Evolutionary conservation across 164 flowering plant species (phyloP).

Genomic region (Cinnamomum chago): DNA sequence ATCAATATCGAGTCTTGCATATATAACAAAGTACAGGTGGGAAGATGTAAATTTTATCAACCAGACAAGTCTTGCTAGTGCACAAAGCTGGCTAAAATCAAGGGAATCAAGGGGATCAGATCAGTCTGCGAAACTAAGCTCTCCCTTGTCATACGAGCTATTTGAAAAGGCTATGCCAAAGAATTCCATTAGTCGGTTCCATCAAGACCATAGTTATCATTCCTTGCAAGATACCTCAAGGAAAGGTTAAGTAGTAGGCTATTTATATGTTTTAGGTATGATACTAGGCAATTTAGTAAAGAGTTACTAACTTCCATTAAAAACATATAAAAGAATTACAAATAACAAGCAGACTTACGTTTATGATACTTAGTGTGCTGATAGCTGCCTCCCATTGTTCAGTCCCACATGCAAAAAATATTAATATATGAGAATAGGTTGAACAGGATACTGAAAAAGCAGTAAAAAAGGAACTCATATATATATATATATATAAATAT

Average conservation of each 20-base stretch:
- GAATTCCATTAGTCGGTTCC: too few relatives aligned
- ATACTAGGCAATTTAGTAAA: not conserved
- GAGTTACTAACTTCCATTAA: not conserved
- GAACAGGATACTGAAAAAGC: not conserved
- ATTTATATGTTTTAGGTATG: not conserved
- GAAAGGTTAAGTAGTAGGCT: not conserved
- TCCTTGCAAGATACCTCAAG: not conserved
- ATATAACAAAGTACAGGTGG: not conserved
- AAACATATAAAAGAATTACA: not conserved
- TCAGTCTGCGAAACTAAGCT: too few relatives aligned
- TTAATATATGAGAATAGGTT: slow-evolving; percentile 8
- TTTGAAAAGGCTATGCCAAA: too few relatives aligned
- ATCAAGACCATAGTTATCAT: too few relatives aligned
- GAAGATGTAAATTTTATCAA: not conserved
- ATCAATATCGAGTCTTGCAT: too few relatives aligned
- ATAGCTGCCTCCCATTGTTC: slow-evolving; percentile 40
- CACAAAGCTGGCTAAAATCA: too few relatives aligned
- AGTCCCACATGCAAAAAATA: slow-evolving; percentile 45
- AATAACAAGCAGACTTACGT: slow-evolving; percentile 52
- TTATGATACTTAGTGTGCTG: slow-evolving; percentile 99
- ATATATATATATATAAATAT: too few relatives aligned
- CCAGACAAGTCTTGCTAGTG: not conserved
- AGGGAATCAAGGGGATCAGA: too few relatives aligned
- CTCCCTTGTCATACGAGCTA: too few relatives aligned
- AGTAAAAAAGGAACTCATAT: too few relatives aligned